Evolutionary conservation across 331 rosid genomes (phyloP), one percentile per base, ranked within the genome.

Genomic region (Quercus tomentella): DNA sequence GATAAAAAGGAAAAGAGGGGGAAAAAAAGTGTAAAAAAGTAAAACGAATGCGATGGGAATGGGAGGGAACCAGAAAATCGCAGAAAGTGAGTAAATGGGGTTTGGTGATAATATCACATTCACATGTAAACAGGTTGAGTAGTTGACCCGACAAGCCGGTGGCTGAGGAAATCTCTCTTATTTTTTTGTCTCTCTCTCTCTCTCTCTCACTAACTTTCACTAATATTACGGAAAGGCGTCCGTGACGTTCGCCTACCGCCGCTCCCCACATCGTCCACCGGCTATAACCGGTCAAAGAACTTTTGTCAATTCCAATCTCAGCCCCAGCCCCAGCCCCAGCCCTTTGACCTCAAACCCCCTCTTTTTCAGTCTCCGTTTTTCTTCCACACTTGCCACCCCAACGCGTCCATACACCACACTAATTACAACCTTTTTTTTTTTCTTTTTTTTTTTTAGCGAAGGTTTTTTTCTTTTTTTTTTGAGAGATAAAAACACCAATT

Each of bases 161-260:
- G 74, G 25, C 75, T 22, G 6, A 76, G 14, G 8, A 70, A 33
- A 14, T 41, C 49, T 8, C 49, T 41, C 12, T 8, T 41, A 0
- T 41, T 41, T 9, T 41, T 41, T 2, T 8, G 1, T 41, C 4
- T 6, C 16, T 23, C n/a, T 20, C n/a, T 20, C 1, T 12, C 2
- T 62, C 16, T 1, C 69, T 63, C 30, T 15, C 0, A 49, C 54
- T 49, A 14, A 14, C 70, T 63, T 63, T 15, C 1, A 49, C 55
- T 49, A 14, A 49, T 12, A 63, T 63, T 8, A 28, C 70, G 37
- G 37, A 28, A 18, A 25, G 33, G 6, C 3, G 7, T 5, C 78
- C 85, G 79, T 80, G 79, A 87, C 84, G 84, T 76, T 77, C 82
- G 84, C 82, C 78, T 49, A 51, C 76, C 73, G 60, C 83, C 72